These are phyloP conservation scores for Nitzschia putrida DNA, from an alignment of 108 stramenopile genomes.

Conservation along the genomic window DNA sequence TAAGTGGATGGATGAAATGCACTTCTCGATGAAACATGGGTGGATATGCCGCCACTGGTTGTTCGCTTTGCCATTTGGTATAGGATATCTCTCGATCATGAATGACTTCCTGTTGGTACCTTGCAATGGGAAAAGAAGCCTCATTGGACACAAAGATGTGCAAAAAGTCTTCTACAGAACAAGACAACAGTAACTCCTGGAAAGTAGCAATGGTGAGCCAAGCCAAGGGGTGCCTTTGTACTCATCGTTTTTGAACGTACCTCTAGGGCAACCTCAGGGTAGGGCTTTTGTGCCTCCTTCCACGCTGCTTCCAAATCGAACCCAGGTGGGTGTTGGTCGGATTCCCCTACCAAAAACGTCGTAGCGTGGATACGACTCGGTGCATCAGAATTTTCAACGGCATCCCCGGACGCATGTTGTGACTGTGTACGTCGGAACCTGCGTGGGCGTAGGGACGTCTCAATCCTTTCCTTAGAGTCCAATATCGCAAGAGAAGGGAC, in stretches of 20 bases:
- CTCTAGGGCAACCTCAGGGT: conserved; percentile 14
- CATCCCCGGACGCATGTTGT: neutral
- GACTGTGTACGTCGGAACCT: conserved; percentile 3
- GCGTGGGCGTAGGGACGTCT: neutral
- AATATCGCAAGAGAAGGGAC: neutral
- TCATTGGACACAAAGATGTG: conserved; percentile 62
- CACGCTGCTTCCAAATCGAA: conserved; percentile 9
- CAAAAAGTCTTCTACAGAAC: conserved; percentile 59
- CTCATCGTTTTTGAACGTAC: neutral
- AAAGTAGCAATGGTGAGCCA: neutral
- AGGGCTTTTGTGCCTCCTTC: conserved; percentile 11
- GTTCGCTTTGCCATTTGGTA: conserved; percentile 13
- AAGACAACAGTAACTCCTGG: conserved; percentile 7
- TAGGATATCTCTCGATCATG: conserved; percentile 49
- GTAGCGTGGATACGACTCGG: no score
- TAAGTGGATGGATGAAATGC: conserved; percentile 42
- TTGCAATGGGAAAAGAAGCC: conserved; percentile 60
- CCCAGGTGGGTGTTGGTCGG: neutral
- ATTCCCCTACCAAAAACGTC: neutral
- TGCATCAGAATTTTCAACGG: no score
- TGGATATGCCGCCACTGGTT: neutral
- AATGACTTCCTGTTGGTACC: conserved; percentile 57
- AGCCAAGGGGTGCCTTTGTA: no score
- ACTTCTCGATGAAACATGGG: conserved; percentile 35
- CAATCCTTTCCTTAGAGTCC: conserved; percentile 2